A percentile compares a stretch with the other conserved stretches of the same genome.
Conservation (phyloP, 202 grass and related monocot genomes). For the Digitaria exilis region DNA sequence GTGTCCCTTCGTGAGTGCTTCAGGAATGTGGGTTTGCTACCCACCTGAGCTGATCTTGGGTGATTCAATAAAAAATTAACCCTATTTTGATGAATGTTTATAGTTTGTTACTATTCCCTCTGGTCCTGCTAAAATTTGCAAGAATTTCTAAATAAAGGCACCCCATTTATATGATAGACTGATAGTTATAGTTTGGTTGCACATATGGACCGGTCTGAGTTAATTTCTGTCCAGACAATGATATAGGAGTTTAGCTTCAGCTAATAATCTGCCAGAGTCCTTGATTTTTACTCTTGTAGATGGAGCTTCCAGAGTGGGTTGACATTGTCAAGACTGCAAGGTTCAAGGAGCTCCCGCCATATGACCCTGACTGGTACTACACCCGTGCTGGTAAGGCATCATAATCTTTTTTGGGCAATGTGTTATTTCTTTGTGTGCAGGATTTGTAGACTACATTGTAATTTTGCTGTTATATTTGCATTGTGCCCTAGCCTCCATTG, state of each 20-base stretch:
- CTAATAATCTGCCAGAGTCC: neutral
- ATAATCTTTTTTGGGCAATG: neutral
- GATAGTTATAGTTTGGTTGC: no score
- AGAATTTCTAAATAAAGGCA: neutral
- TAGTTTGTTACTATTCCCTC: neutral
- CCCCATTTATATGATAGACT: no score
- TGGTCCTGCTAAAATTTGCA: neutral
- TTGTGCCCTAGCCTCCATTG: slow-evolving; percentile 55
- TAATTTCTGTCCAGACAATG: neutral
- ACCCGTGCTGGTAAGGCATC: slow-evolving; percentile 65
- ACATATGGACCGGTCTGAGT: neutral
- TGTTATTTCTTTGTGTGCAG: neutral
- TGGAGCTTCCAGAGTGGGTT: slow-evolving; percentile 86
- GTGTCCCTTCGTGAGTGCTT: no score
- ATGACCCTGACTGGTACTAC: slow-evolving; percentile 93
- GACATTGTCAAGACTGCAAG: slow-evolving; percentile 89
- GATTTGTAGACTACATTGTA: neutral
- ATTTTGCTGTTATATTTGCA: neutral
- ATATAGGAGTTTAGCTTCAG: neutral
- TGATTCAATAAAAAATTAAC: no score
- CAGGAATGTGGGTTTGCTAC: no score
- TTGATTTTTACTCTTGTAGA: slow-evolving; percentile 31
- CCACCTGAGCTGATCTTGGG: no score
- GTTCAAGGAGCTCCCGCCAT: slow-evolving; percentile 88
- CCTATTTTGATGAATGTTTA: neutral